These are phyloP conservation scores for Diaporthe batatas DNA, from an alignment of 2,329 filamentous ascomycete species.

Conservation along the genomic window DNA sequence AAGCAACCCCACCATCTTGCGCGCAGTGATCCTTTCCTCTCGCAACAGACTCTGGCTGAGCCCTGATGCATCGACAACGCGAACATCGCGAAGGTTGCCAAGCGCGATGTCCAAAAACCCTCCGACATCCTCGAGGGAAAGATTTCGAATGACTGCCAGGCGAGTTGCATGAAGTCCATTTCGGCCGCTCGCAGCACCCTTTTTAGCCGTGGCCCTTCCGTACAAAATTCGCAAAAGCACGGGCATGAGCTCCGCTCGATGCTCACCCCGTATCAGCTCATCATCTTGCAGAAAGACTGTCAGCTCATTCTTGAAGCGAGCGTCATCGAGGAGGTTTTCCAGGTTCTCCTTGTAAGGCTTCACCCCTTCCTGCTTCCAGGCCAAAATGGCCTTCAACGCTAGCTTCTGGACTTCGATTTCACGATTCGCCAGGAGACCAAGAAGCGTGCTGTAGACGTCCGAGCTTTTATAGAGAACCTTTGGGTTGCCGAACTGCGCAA, in stretches of 20 bases:
- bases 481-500: slow-evolving; percentile 89
- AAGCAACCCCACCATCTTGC: slow-evolving; percentile 90
- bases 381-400: slow-evolving; percentile 84
- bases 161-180: slow-evolving; percentile 86
- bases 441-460: slow-evolving; percentile 81
- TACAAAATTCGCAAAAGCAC: slow-evolving; percentile 90
- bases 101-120: slow-evolving; percentile 87
- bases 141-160: slow-evolving; percentile 83
- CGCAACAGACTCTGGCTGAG: slow-evolving; percentile 67
- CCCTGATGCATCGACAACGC: slow-evolving; percentile 65
- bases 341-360: slow-evolving; percentile 87
- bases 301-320: slow-evolving; percentile 93
- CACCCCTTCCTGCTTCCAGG: slow-evolving; percentile 87
- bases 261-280: slow-evolving; percentile 78
- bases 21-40: slow-evolving; percentile 71
- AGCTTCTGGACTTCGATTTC: slow-evolving; percentile 91
- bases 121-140: slow-evolving; percentile 80
- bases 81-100: slow-evolving; percentile 74
- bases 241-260: slow-evolving; percentile 82
- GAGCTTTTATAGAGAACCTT: slow-evolving; percentile 82
- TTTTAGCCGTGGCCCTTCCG: slow-evolving; percentile 87
- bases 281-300: slow-evolving; percentile 86
- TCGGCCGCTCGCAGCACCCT: slow-evolving; percentile 80
- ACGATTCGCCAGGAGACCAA: slow-evolving; percentile 85
- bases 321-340: slow-evolving; percentile 88